Percentiles rank a stretch among this genome's conserved stretches.
phyloP scores from a whole-genome alignment of 495 filamentous ascomycete genomes.

The Cudoniella acicularis region DNA sequence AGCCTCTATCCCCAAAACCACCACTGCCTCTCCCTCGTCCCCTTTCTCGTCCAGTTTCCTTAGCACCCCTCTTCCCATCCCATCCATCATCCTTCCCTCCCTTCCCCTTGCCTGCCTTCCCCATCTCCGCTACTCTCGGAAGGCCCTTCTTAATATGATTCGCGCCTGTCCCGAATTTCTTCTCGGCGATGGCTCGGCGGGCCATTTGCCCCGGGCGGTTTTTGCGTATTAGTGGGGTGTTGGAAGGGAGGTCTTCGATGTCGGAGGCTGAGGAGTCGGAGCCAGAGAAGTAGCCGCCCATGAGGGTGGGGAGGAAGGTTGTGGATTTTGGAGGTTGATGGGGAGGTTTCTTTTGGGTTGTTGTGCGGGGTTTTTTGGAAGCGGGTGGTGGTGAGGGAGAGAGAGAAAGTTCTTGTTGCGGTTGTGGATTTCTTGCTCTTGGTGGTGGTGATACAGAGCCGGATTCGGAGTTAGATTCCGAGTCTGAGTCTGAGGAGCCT shows the following conservation, averaged over 20 bases:
- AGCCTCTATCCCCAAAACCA: constrained; percentile 1
- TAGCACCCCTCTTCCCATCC: constrained; percentile 36
- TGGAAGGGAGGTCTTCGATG: constrained; percentile 38
- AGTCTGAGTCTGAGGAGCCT: constrained; percentile 11
- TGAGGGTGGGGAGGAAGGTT: constrained; percentile 82
- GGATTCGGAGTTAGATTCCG: constrained; percentile 6
- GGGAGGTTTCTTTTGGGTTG: no score
- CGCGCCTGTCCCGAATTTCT: constrained; percentile 76
- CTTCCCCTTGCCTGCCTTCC: constrained; percentile 29
- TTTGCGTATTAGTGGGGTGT: constrained; percentile 51
- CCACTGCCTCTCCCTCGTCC: background rate
- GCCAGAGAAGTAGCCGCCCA: constrained; percentile 90
- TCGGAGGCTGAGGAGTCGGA: constrained; percentile 56
- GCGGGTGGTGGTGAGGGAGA: constrained; percentile 35
- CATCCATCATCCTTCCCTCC: constrained; percentile 22
- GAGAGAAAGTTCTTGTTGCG: constrained; percentile 11
- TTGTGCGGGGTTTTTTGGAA: constrained; percentile 22
- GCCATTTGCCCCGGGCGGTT: constrained; percentile 89
- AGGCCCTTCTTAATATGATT: constrained; percentile 56
- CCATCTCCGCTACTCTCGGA: constrained; percentile 12
- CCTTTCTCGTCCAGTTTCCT: constrained; percentile 22
- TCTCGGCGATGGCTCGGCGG: constrained; percentile 82
- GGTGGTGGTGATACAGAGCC: constrained; percentile 3
- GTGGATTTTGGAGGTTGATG: constrained; percentile 48
- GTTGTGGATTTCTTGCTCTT: constrained; percentile 19